Evolutionary conservation across 2,329 filamentous ascomycete genomes (phyloP), one percentile per base, ranked within the genome.

Genomic region (Claviceps capensis): DNA sequence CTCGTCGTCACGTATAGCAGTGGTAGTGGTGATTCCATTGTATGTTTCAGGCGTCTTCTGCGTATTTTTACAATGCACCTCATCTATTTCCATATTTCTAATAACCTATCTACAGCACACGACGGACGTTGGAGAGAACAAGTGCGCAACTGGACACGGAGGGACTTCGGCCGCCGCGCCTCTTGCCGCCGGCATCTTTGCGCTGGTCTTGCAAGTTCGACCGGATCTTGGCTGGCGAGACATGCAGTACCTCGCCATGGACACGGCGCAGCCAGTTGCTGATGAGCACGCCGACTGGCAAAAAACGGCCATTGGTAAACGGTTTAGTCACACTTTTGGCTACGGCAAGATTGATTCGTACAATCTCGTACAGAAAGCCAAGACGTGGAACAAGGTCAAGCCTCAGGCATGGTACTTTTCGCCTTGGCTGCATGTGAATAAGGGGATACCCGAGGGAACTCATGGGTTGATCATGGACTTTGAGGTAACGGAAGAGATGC

Each of bases 1-100:
- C 74, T 98, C 47, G 90, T 96, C 2, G 93, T 98, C 9, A 95
- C 93, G 0, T 98, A 97, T 68, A 96, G 90, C 64, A 96, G 89
- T 67, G 93, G 93, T 53, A 82, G 82, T 57, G 82, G 82, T 47
- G 89, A 95, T 68, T 81, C 86, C 13, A 98, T 98, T 61, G 78
- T 80, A 66, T 67, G 77, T 36, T 36, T 4, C n/a, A 34, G 9
- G 30, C 26, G 9, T 14, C 16, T 7, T 16, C 45, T 19, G 7
- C n/a, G 5, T 34, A 5, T 5, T 3, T 0, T 19, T 14, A 22
- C 26, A 11, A 9, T 22, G 7, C 5, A 17, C 9, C 1, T 22
- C n/a, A 14, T 16, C 16, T 17, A 5, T 36, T 17, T n/a, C 7
- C 3, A 44, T 1, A 23, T 52, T 4, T 36, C 38, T 51, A 52